Evolutionary conservation across 2,329 filamentous ascomycete genomes (phyloP), one percentile per base, ranked within the genome.

Genomic region (Penicillium sp.): DNA sequence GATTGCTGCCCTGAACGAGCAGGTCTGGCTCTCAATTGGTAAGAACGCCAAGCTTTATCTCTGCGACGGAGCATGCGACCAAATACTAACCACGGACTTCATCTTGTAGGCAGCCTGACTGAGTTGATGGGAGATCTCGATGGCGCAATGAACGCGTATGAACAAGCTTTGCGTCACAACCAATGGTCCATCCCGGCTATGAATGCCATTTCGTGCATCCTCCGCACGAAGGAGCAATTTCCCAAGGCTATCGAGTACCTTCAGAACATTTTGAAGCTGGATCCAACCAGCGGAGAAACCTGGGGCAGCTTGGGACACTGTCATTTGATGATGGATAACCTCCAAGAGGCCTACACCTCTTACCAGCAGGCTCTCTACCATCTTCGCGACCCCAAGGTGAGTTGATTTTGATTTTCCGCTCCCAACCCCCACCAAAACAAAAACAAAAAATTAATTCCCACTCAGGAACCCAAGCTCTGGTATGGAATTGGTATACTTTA

Each of bases 231-330:
- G 67, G 94, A 97, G 71, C 90, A 96, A 37, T 99, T 96, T 64
- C 87, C 89, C 37, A 94, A 94, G 68, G 94, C 94, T 1, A 89
- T 97, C 46, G 93, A 97, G 67, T 97, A 93, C 69, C 81, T 97
- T 46, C 87, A 94, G 65, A 89, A 87, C 55, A 96, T 97, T 53
- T 77, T 97, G 47, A 95, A 96, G 75, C 80, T 97, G 21, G 94
- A 99, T 60, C 83, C 80, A 29, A 87, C 85, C 61, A 97, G 96
- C 68, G 94, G 94, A 52, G 94, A 97, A 72, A 91, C 94, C 37
- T 97, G 93, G 94, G 93, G 93, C 41, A 96, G 91, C 69, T 80
- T 97, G 24, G 93, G 94, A n/a, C 94, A 97, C 72, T 97, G 94
- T 76, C 96, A 93, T 70, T 80, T 99, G 21, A 99, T 99, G 94